A percentile compares a stretch with the other conserved stretches of the same genome.
These are phyloP conservation scores for Cladophialophora chaetospira DNA, from an alignment of 2,329 filamentous ascomycete species.

Conservation along the genomic window DNA sequence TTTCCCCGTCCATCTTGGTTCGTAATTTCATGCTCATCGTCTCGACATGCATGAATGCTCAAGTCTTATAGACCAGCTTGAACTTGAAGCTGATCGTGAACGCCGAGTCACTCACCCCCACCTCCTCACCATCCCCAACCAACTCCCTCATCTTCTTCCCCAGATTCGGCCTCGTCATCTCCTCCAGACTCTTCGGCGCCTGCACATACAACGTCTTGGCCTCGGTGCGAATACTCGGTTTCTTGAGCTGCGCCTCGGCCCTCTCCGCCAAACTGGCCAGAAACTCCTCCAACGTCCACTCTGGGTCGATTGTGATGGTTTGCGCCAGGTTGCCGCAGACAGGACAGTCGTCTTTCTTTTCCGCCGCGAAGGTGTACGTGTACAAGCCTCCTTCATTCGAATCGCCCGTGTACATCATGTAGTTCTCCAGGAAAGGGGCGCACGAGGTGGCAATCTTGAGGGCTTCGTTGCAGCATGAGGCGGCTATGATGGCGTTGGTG, in stretches of 20 bases:
- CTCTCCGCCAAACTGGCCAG: slow-evolving; percentile 79
- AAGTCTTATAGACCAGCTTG: slow-evolving; percentile 53
- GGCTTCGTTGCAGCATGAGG: slow-evolving; percentile 93
- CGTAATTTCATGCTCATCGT: neutral
- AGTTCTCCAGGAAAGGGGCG: slow-evolving; percentile 84
- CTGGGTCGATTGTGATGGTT: slow-evolving; percentile 69
- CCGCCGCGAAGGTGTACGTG: slow-evolving; percentile 94
- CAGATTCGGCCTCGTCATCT: slow-evolving; percentile 81
- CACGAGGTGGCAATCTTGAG: slow-evolving; percentile 86
- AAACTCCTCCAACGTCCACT: slow-evolving; percentile 76
- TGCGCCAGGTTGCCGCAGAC: slow-evolving; percentile 86
- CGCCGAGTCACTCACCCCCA: slow-evolving; percentile 90
- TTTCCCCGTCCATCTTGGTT: neutral
- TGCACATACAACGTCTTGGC: slow-evolving; percentile 90
- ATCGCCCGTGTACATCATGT: slow-evolving; percentile 99
- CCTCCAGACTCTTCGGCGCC: slow-evolving; percentile 75
- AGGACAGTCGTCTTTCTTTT: slow-evolving; percentile 91
- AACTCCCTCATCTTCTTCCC: slow-evolving; percentile 75
- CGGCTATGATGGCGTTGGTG: slow-evolving; percentile 95
- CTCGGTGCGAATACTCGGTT: slow-evolving; percentile 79
- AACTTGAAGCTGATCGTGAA: slow-evolving; percentile 73
- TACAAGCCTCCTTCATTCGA: slow-evolving; percentile 94
- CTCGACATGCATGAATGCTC: neutral
- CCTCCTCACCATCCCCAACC: slow-evolving; percentile 78
- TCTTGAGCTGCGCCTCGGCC: slow-evolving; percentile 91